Evolutionary conservation across 2,329 filamentous ascomycete species (phyloP), one percentile per base, ranked within the genome.

Genomic region (Escovopsis sp.): DNA sequence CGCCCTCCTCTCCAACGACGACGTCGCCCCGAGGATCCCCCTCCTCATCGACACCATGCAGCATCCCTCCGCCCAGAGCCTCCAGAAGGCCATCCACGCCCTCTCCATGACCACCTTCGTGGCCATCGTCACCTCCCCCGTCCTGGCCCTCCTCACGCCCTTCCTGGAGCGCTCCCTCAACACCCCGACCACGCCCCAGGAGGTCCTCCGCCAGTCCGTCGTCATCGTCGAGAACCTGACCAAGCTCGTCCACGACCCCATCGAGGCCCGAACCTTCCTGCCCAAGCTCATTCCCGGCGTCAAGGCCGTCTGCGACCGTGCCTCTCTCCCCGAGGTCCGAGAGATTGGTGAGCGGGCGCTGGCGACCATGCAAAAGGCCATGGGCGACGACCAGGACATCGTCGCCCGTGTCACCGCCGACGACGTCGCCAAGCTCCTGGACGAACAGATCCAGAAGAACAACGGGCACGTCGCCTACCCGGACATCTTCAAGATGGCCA

Each of bases 51-150:
- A 93, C 59, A 84, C 86, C 39, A 95, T 98, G 81, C 85, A 95
- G 60, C 80, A 95, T 53, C 91, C 91, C 6, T 94, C 86, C 10
- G 71, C 84, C 12, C 79, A 93, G 61, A 86, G 82, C 25, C 73
- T 93, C 43, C 85, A 94, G 59, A 95, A 95, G 69, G 88, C 91
- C 29, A 96, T 98, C 50, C 91, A 95, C 57, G 91, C 88, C 37
- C 72, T 98, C 37, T 95, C 88, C 4, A 86, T 94, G 67, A 98
- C 91, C 10, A 98, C 91, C n/a, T 98, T 98, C 52, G 91, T 98
- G 41, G 88, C 91, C 43, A 74, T 94, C 49, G 91, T 98, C 52
- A 95, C 87, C 11, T 95, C 89, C 8, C 91, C 91, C 9, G 89
- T 96, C 5, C 76, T 98, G 44, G 91, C 91, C 14, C 78, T 98